Percentiles rank a stretch among this genome's conserved stretches.
Conservation (phyloP, 2,329 filamentous ascomycete genomes). For the Paramyrothecium roridum region DNA sequence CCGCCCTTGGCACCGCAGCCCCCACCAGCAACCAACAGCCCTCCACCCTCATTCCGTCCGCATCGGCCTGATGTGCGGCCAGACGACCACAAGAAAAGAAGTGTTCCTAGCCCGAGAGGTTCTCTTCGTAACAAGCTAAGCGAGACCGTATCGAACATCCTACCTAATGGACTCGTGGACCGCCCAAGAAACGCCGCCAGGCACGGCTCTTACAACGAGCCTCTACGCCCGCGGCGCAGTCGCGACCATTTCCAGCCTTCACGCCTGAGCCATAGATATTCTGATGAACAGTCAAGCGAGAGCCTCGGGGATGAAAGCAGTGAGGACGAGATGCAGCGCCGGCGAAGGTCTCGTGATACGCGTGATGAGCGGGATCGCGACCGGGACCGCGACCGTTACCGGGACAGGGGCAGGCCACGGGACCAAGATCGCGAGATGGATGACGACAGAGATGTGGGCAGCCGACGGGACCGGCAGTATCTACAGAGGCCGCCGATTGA, state of each 20-base stretch:
- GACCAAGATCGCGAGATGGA: slow-evolving; percentile 37
- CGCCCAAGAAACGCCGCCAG: slow-evolving; percentile 33
- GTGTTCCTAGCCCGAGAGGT: slow-evolving; percentile 32
- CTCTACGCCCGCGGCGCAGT: slow-evolving; percentile 29
- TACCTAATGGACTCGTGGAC: slow-evolving; percentile 34
- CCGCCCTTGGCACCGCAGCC: slow-evolving; percentile 23
- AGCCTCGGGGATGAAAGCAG: slow-evolving; percentile 29
- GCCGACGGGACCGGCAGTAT: slow-evolving; percentile 29
- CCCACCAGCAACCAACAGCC: slow-evolving; percentile 18
- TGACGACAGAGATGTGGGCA: slow-evolving; percentile 21
- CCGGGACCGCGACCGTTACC: slow-evolving; percentile 26
- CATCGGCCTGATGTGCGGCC: slow-evolving; percentile 28
- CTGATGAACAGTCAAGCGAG: slow-evolving; percentile 34
- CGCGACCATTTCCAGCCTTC: slow-evolving; percentile 38
- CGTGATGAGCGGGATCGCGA: slow-evolving; percentile 13
- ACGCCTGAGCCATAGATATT: slow-evolving; percentile 37
- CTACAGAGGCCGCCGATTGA: slow-evolving; percentile 36
- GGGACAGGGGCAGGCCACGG: slow-evolving; percentile 31
- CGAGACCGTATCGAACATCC: slow-evolving; percentile 41
- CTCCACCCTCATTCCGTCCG: slow-evolving; percentile 21
- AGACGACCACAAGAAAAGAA: slow-evolving; percentile 33
- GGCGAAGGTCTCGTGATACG: slow-evolving; percentile 17
- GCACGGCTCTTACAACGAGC: slow-evolving; percentile 25
- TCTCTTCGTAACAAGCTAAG: slow-evolving; percentile 39
- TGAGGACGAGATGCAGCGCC: slow-evolving; percentile 26